Evolutionary conservation across 225 moss, liverwort and hornwort genomes (phyloP).

Genomic region (Sphagnum tenellum): DNA sequence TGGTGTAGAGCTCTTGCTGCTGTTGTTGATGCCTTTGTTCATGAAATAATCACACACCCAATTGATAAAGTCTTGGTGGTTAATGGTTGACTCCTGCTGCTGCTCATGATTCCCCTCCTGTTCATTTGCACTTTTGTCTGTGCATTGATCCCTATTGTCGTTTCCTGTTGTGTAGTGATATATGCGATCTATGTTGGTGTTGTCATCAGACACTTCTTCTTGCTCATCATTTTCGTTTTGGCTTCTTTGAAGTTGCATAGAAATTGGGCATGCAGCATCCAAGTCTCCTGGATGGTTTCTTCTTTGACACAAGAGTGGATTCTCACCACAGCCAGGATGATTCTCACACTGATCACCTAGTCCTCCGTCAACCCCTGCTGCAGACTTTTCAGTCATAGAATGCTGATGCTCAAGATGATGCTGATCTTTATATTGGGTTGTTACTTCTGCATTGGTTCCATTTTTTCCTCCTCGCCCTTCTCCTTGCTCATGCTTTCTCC

Average conservation of each 20-base stretch:
- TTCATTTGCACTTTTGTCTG: too few relatives aligned
- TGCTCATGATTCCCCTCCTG: background rate
- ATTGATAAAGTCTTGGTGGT: conserved; percentile 59
- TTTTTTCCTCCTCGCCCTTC: background rate
- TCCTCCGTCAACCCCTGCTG: conserved; percentile 18
- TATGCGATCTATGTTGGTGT: background rate
- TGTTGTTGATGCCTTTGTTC: conserved; percentile 12
- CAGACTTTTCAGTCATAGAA: conserved; percentile 17
- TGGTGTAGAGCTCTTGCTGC: conserved; percentile 7
- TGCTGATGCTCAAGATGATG: conserved; percentile 15
- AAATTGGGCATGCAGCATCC: conserved; percentile 34
- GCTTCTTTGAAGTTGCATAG: conserved; percentile 32
- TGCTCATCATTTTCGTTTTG: conserved; percentile 16
- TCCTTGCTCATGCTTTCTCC: conserved; percentile 3
- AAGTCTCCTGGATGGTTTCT: conserved; percentile 7
- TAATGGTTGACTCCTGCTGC: conserved; percentile 1
- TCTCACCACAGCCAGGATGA: conserved; percentile 42
- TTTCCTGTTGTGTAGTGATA: background rate
- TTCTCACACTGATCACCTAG: conserved; percentile 1
- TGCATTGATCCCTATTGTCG: too few relatives aligned
- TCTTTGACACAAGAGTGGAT: conserved; percentile 25
- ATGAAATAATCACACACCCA: conserved; percentile 87
- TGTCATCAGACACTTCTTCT: background rate
- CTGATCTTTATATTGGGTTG: conserved; percentile 8
- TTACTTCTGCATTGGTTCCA: background rate